Evolutionary conservation across 2,329 filamentous ascomycete genomes (phyloP).

Genomic region (Canariomyces notabilis): DNA sequence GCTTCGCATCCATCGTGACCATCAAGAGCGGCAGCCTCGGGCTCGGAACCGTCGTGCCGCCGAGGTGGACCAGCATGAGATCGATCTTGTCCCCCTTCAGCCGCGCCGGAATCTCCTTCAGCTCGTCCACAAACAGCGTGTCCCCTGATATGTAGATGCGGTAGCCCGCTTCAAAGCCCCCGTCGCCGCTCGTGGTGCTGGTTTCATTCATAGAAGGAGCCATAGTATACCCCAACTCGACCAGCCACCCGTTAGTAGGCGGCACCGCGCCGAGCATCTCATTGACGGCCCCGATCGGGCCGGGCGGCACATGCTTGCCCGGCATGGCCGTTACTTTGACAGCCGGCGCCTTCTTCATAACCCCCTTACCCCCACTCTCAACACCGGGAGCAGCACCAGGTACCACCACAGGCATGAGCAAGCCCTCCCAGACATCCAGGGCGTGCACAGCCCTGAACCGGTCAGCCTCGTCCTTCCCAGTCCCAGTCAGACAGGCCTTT

Average conservation of each 20-base stretch:
- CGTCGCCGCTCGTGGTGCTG: slow-evolving; percentile 1
- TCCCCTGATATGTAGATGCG: slow-evolving; percentile 64
- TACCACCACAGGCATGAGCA: slow-evolving; percentile 40
- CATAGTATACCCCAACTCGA: slow-evolving; percentile 50
- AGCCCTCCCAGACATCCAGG: slow-evolving; percentile 51
- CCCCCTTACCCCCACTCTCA: slow-evolving; percentile 14
- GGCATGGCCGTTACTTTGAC: slow-evolving; percentile 59
- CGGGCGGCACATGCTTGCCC: slow-evolving; percentile 54
- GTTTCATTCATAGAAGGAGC: not conserved
- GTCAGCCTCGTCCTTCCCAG: slow-evolving; percentile 32
- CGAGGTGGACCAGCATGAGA: slow-evolving; percentile 62
- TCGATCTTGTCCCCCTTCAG: slow-evolving; percentile 53
- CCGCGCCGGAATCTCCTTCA: slow-evolving; percentile 54
- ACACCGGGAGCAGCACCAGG: no score
- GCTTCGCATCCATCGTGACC: slow-evolving; percentile 64
- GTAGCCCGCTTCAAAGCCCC: slow-evolving; percentile 40
- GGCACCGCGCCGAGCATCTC: slow-evolving; percentile 44
- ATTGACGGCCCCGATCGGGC: slow-evolving; percentile 35
- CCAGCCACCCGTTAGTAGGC: slow-evolving; percentile 62
- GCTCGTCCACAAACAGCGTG: slow-evolving; percentile 57
- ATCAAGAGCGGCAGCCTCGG: slow-evolving; percentile 56
- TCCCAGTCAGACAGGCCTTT: slow-evolving; percentile 44
- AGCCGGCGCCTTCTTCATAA: slow-evolving; percentile 32
- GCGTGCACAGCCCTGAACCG: slow-evolving; percentile 51
- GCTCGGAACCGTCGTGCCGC: slow-evolving; percentile 60